Base-by-base conservation (phyloP, 2,329 filamentous ascomycete genomes). In the Ophiocordyceps sinensis region DNA sequence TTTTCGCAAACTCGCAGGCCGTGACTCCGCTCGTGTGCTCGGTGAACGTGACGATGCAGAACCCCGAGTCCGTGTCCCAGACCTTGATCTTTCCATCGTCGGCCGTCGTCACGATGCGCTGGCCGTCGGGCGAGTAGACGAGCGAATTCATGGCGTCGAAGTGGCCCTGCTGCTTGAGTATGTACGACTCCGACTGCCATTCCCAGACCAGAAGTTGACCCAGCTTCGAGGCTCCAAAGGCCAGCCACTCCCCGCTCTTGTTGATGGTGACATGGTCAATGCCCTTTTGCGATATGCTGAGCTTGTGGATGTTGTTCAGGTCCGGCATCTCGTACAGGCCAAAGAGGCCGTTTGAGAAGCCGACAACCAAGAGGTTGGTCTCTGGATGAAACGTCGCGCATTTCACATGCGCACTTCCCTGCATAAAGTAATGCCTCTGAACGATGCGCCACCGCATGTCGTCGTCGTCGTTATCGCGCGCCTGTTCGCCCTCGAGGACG, bases 11-110 rank as follows among this genome's bases (percentile, higher is more conserved):
- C 51, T 95, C 82, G 60, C 88, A 95, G 1, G 86, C 84, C 11
- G 89, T 96, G 3, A 98, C 87, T 41, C 86, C 88, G 49, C 86
- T 89, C 1, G 85, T 88, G 59, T 98, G 91, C 60, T 98, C 93
- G 0, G 89, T 95, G 53, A 98, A 98, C 0, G 91, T 98, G 28
- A 96, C 89, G 30, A 96, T 85, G 54, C 91, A 98, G 65, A 98
- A 98, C 1, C 93, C 91, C 0, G 91, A 95, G 43, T 85, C 83
- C 28, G 89, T 81, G 58, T 98, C 91, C 91, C 91, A 98, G 29
- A 98, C 85, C 60, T 98, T 98, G 60, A 98, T 84, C 63, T 96
- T 96, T 40, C 91, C 91, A 58, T 98, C 93, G 52, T 98, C 93
- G 3, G 91, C 85, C 2, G 86, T 83, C 0, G 91, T 98, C 44